Percentiles rank a stretch among this genome's conserved stretches.
phyloP scores from a whole-genome alignment of 495 filamentous ascomycete species.

The Neurospora tetraspora region DNA sequence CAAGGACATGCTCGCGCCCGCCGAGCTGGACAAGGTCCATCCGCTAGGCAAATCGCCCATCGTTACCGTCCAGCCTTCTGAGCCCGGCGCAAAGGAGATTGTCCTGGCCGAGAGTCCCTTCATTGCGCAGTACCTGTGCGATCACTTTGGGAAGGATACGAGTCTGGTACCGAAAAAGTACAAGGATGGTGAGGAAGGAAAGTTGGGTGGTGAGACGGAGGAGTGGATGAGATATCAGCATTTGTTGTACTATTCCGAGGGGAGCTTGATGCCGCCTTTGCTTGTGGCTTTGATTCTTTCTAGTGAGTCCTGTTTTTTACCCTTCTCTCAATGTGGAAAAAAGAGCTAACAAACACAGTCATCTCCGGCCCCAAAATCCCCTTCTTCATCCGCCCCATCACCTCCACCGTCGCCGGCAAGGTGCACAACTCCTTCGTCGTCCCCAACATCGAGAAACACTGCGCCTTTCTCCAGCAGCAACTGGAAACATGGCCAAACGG shows the following conservation, averaged over 20 bases:
- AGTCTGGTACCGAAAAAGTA: constrained; percentile 55
- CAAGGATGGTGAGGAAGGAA: constrained; percentile 40
- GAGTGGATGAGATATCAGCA: constrained; percentile 68
- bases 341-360: neutral
- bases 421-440: constrained; percentile 50
- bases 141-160: constrained; percentile 48
- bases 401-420: constrained; percentile 49
- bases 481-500: constrained; percentile 45
- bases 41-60: constrained; percentile 79
- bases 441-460: constrained; percentile 53
- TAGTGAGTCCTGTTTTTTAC: constrained; percentile 4
- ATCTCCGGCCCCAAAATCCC: constrained; percentile 57
- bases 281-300: constrained; percentile 8
- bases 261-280: constrained; percentile 20
- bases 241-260: constrained; percentile 73
- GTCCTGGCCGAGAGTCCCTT: constrained; percentile 71
- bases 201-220: constrained; percentile 60
- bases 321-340: neutral
- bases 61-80: constrained; percentile 41
- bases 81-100: constrained; percentile 28
- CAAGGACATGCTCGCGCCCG: constrained; percentile 50
- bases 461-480: constrained; percentile 63
- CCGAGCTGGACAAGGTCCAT: constrained; percentile 65
- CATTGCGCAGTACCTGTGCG: constrained; percentile 72
- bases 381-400: constrained; percentile 80